Conservation (phyloP, 805 yeast genomes). For the Yamadazyma ubonensis region DNA sequence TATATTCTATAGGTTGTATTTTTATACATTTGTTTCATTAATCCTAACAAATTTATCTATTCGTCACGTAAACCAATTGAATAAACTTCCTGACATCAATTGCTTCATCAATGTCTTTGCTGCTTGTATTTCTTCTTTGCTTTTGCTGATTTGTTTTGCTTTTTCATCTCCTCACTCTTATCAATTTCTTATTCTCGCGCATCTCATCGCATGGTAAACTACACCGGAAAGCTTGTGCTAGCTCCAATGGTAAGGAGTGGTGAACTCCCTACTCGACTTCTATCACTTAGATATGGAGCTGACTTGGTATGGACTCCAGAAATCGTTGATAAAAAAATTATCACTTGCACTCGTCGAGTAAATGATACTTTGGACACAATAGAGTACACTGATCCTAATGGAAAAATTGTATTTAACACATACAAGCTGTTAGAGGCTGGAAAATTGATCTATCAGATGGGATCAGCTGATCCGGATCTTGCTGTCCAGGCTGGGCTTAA, state of each 20-base stretch:
- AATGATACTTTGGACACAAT: conserved; percentile 59
- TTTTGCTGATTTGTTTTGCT: too few relatives aligned
- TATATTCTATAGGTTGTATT: too few relatives aligned
- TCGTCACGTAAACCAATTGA: too few relatives aligned
- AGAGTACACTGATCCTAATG: conserved; percentile 50
- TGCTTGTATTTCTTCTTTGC: neutral
- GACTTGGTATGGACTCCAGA: conserved; percentile 96
- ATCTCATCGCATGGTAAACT: conserved; percentile 33
- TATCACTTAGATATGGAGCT: conserved; percentile 82
- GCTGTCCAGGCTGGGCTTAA: conserved; percentile 87
- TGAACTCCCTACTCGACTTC: conserved; percentile 83
- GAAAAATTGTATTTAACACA: conserved; percentile 70
- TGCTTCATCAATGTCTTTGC: too few relatives aligned
- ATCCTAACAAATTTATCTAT: too few relatives aligned
- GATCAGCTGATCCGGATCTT: conserved; percentile 76
- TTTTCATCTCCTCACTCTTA: too few relatives aligned
- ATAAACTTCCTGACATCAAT: too few relatives aligned
- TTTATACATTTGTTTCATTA: too few relatives aligned
- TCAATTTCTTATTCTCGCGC: neutral
- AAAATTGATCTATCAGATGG: conserved; percentile 82
- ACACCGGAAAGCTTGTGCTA: conserved; percentile 73
- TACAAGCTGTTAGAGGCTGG: conserved; percentile 59
- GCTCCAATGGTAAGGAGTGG: conserved; percentile 99
- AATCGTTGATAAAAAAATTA: conserved; percentile 79
- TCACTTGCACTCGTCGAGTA: conserved; percentile 63